Evolutionary conservation across 2,329 filamentous ascomycete species (phyloP), one percentile per base, ranked within the genome.

Genomic region (Calonectria pteridis): DNA sequence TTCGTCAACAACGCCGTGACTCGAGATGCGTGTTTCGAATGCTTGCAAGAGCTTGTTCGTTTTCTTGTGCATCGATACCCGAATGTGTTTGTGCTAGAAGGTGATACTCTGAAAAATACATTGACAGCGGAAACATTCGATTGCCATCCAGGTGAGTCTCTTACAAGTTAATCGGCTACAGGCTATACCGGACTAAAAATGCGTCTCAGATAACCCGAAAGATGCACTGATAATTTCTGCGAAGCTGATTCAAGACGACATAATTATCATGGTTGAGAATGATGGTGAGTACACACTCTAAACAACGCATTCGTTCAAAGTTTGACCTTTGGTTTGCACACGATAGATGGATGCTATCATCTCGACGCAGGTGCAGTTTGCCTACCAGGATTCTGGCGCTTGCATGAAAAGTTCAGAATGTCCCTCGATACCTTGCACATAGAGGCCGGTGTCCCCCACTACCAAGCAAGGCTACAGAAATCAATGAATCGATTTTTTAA

Each of bases 401-500:
- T 78, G 7, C 71, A 71, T 2, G 76, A 78, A 29, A 78, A 77
- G 33, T 78, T 78, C 2, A 20, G 73, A 49, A 78, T 78, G 77
- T 78, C 76, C 7, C 69, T 77, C 0, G 77, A 78, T 29, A 78
- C 73, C 7, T 55, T 78, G 0, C 77, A 78, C 20, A 77, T 78
- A 0, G 77, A 78, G 35, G 77, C 76, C 7, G 71, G 72, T 5
- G 76, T 78, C 26, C 76, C 76, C 0, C 76, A 78, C 11, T 78
- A 78, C 3, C 71, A 73, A 16, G 6, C 71, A 1, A 78, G 75
- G 13, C 37, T 78, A 0, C 75, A 77, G 43, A 76, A 70, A 26
- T 76, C 77, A 0, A 77, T 78, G 77, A 78, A 78, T 1, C 67
- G 75, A 0, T 78, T 77, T 28, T 78, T 78, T 23, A 74, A 72